Conservation (phyloP, 1,284 basidiomycete species). For the Hemileia vastatrix region DNA sequence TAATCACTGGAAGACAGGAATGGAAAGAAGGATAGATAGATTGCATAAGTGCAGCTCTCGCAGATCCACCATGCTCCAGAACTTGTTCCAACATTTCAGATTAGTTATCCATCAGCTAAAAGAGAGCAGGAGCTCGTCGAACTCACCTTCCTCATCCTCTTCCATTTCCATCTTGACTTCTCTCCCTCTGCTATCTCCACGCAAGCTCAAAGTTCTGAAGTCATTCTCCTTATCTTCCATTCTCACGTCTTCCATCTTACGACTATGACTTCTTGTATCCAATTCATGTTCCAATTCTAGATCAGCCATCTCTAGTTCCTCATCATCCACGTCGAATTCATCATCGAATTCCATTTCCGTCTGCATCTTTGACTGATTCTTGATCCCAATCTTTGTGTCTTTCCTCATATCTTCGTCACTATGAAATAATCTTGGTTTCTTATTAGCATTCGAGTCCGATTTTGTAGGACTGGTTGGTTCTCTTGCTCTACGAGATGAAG, state of each 20-base stretch:
- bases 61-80: too few species aligned
- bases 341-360: not conserved
- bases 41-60: too few species aligned
- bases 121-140: too few species aligned
- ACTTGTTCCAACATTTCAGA: too few species aligned
- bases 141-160: not conserved
- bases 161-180: too few species aligned
- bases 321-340: not conserved
- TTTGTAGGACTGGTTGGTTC: not conserved
- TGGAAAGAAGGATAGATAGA: too few species aligned
- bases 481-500: not conserved
- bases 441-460: not conserved
- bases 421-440: not conserved
- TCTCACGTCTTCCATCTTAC: not conserved
- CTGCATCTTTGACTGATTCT: not conserved
- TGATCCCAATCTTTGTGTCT: not conserved
- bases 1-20: too few species aligned
- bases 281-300: not conserved
- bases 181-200: not conserved
- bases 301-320: not conserved
- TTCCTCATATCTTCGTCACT: not conserved
- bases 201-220: not conserved
- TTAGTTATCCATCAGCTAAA: too few species aligned
- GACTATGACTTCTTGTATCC: too few species aligned
- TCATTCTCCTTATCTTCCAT: not conserved